Evolutionary conservation across 129 eudicot genomes (phyloP).

Genomic region (Sambucus nigra): DNA sequence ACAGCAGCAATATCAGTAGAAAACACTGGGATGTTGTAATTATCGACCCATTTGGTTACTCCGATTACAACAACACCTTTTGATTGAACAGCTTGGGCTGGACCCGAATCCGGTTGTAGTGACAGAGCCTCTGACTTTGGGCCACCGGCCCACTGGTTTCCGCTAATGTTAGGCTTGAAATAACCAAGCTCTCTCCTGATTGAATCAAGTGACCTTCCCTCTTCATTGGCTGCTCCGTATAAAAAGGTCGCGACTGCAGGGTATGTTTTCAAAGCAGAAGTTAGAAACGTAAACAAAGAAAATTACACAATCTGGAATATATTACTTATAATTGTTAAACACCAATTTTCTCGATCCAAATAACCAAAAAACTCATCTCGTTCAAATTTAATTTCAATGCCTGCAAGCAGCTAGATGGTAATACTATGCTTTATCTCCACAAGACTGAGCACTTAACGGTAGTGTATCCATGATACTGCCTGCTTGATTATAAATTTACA

Average conservation of each 20-base stretch:
- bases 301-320: not conserved
- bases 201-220: constrained; percentile 61
- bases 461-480: too few species aligned
- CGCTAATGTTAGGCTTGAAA: constrained; percentile 66
- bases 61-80: constrained; percentile 82
- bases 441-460: too few species aligned
- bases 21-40: constrained; percentile 80
- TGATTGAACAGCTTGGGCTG: constrained; percentile 29
- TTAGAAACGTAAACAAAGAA: too few species aligned
- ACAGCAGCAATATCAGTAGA: constrained; percentile 49
- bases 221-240: constrained; percentile 77
- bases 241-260: constrained; percentile 88
- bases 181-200: constrained; percentile 84
- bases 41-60: constrained; percentile 82
- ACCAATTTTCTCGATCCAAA: too few species aligned
- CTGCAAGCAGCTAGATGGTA: too few species aligned
- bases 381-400: too few species aligned
- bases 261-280: constrained; percentile 26
- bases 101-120: constrained; percentile 71
- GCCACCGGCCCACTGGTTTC: constrained; percentile 75
- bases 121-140: constrained; percentile 30
- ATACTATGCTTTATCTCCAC: too few species aligned
- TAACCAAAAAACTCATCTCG: too few species aligned
- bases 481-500: too few species aligned
- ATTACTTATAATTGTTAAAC: too few species aligned